Base-by-base conservation (phyloP, 495 filamentous ascomycete species). In the Hyaloscypha finlandica region DNA sequence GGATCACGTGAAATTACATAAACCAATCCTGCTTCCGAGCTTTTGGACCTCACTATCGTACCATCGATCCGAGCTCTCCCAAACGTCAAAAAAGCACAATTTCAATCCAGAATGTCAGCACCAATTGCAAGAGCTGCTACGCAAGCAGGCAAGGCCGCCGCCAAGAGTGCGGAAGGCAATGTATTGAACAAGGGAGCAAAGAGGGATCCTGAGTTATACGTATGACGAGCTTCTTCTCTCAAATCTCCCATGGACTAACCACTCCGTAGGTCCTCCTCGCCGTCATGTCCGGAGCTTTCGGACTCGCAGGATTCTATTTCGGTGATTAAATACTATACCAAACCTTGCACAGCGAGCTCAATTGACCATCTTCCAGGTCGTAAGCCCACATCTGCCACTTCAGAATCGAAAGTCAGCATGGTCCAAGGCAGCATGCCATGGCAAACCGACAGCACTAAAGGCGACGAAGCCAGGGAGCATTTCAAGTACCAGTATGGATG, bases 221-320 rank as follows among this genome's bases (percentile, higher is more conserved):
- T 94, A 86, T 73, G 86, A 9, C 12, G 39, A 25, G 33, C 42
- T 63, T 11, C 58, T 53, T 53, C 29, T n/a, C 53, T 56, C 53
- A 30, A 56, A 56, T 4, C 8, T 8, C 29, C 29, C 8, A 19
- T 30, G 22, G 53, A 56, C 29, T 56, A 12, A 25, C 29, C 8
- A 42, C 19, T 56, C 32, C 37, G 70, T 71, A 99, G 95, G 88
- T 97, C 73, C 88, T 99, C 60, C 83, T 93, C 67, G 91, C 87
- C 74, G 89, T 99, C 72, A 97, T 99, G 96, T 89, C 91, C 66
- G 88, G 89, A 75, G 90, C 91, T 73, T 91, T 97, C 73, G 86
- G 87, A 64, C 85, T 95, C 75, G 96, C 90, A 65, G 95, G 95
- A 73, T 97, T 88, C 87, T 89, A 91, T 80, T 92, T 93, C 70